phyloP scores from a whole-genome alignment of 176 grass and related monocot genomes.

The Aegilops speltoides region DNA sequence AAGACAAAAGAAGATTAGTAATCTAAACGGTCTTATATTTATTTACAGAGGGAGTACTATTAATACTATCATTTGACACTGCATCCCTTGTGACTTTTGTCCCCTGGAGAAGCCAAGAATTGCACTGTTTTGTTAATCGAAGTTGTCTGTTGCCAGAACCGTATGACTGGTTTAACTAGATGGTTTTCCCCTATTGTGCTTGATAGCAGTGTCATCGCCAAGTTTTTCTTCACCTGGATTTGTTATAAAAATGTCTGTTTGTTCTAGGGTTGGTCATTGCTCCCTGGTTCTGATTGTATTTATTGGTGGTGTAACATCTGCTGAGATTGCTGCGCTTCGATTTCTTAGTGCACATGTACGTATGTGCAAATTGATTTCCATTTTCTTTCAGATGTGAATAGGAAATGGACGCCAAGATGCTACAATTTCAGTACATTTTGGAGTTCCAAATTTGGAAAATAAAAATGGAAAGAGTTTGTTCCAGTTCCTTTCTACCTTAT shows the following conservation, averaged over 20 bases:
- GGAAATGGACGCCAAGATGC: neutral
- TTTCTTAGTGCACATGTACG: conserved; percentile 94
- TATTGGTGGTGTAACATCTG: conserved; percentile 86
- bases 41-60: too few relatives aligned
- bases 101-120: neutral
- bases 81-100: neutral
- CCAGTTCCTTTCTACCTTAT: too few relatives aligned
- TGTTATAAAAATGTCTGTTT: conserved; percentile 12
- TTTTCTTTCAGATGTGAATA: neutral
- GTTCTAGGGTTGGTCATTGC: conserved; percentile 60
- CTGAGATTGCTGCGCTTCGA: conserved; percentile 86
- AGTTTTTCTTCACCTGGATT: neutral
- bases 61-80: conserved; percentile 3
- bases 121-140: neutral
- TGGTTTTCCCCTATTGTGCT: neutral
- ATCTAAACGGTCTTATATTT: too few relatives aligned
- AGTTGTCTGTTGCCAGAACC: neutral
- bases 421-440: conserved; percentile 9
- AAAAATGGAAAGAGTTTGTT: neutral
- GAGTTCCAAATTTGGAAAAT: neutral
- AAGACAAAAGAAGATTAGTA: neutral
- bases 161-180: neutral
- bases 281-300: conserved; percentile 87
- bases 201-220: neutral
- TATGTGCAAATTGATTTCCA: neutral